phyloP scores from a whole-genome alignment of 371 early-diverging fungal genomes.

The Apophysomyces variabilis region DNA sequence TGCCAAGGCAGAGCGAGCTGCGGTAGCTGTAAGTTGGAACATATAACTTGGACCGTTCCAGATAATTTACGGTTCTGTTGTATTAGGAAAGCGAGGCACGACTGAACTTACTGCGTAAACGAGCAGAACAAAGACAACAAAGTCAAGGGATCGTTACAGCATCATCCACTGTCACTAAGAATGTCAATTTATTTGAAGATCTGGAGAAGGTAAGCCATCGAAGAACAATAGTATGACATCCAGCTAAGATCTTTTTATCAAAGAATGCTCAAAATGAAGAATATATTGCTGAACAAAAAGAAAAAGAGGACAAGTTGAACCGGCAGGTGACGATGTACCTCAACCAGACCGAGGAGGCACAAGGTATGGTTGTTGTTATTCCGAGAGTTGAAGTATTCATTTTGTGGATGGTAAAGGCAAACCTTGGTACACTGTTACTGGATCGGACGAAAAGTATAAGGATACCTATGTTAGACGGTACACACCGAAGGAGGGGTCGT shows the following conservation, averaged over 20 bases:
- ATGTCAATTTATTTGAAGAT: slow-evolving; percentile 66
- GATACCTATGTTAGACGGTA: slow-evolving; percentile 19
- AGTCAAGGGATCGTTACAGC: neutral
- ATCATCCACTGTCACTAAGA: slow-evolving; percentile 26
- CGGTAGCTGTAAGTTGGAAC: slow-evolving; percentile 52
- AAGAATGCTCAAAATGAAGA: slow-evolving; percentile 51
- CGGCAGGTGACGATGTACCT: slow-evolving; percentile 71
- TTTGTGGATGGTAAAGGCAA: slow-evolving; percentile 16
- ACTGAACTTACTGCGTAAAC: slow-evolving; percentile 50
- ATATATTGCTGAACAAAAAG: slow-evolving; percentile 60
- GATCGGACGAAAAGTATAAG: slow-evolving; percentile 29
- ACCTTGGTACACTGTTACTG: slow-evolving; percentile 42
- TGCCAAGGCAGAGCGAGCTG: slow-evolving; percentile 45
- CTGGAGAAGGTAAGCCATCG: slow-evolving; percentile 32
- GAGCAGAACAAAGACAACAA: slow-evolving; percentile 39
- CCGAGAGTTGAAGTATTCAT: too few relatives aligned
- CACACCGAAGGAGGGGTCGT: slow-evolving; percentile 10
- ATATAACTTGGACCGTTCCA: neutral
- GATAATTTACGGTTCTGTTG: neutral
- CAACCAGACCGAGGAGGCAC: slow-evolving; percentile 38
- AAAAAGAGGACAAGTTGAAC: slow-evolving; percentile 60
- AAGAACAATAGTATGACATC: slow-evolving; percentile 6
- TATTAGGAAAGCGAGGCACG: slow-evolving; percentile 66
- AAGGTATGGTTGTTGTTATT: slow-evolving; percentile 29
- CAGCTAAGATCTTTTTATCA: neutral